Conservation (phyloP, 495 filamentous ascomycete species). For the Hypoxylon subgilvum region DNA sequence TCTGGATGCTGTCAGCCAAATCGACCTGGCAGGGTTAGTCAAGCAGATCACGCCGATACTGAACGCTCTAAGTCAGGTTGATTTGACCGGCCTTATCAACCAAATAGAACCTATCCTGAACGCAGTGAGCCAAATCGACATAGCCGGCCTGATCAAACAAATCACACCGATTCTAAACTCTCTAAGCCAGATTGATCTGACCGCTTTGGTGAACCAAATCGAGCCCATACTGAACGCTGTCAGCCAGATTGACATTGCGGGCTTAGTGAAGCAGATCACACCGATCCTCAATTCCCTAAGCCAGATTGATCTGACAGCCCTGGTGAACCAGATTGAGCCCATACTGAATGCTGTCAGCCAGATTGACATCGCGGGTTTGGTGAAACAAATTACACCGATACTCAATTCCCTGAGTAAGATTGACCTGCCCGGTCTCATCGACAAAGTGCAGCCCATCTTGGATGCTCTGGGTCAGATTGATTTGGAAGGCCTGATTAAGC, state of each 20-base stretch:
- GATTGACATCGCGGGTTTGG: conserved; percentile 45
- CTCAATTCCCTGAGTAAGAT: conserved; percentile 48
- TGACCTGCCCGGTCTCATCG: conserved; percentile 49
- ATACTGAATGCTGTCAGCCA: conserved; percentile 43
- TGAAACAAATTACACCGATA: conserved; percentile 45
- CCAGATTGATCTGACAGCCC: conserved; percentile 40
- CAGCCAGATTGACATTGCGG: conserved; percentile 38
- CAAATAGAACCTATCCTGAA: conserved; percentile 52
- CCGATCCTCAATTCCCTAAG: conserved; percentile 40
- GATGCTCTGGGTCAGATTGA: conserved; percentile 46
- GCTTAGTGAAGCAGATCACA: conserved; percentile 47
- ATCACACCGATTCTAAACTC: conserved; percentile 40
- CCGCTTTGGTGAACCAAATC: conserved; percentile 40
- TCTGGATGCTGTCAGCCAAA: conserved; percentile 44
- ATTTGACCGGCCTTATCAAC: conserved; percentile 53
- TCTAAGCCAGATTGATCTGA: conserved; percentile 45
- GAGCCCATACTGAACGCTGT: conserved; percentile 43
- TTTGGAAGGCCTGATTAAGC: conserved; percentile 43
- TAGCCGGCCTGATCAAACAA: conserved; percentile 33
- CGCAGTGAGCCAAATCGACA: conserved; percentile 53
- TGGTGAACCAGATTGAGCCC: conserved; percentile 43
- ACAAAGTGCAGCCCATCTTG: conserved; percentile 42
- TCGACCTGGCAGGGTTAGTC: conserved; percentile 50
- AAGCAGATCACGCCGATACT: conserved; percentile 48
- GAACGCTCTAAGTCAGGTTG: conserved; percentile 42